Evolutionary conservation across 2,329 filamentous ascomycete genomes (phyloP).

Genomic region (Gnomoniopsis sp.): DNA sequence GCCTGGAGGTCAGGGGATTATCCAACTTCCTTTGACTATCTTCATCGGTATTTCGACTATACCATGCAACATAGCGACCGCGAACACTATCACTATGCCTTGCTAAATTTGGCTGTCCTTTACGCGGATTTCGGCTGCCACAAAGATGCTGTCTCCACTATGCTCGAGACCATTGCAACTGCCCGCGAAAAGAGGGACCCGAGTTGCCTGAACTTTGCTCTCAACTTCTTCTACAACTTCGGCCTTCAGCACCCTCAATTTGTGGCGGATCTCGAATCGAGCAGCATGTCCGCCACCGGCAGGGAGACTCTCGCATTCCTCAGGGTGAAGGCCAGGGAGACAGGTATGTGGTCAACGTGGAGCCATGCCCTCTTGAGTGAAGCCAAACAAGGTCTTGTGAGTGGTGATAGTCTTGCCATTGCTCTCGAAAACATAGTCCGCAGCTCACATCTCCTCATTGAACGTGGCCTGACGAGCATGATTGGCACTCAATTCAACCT

Average conservation of each 20-base stretch:
- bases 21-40: slow-evolving; percentile 80
- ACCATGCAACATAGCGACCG: slow-evolving; percentile 83
- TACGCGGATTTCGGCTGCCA: slow-evolving; percentile 95
- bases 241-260: slow-evolving; percentile 78
- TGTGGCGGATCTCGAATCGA: slow-evolving; percentile 66
- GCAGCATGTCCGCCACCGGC: slow-evolving; percentile 71
- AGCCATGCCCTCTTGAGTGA: slow-evolving; percentile 82
- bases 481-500: slow-evolving; percentile 73
- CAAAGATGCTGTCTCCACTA: slow-evolving; percentile 84
- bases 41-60: slow-evolving; percentile 96
- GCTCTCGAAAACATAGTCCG: slow-evolving; percentile 78
- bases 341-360: slow-evolving; percentile 80
- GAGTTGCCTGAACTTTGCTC: slow-evolving; percentile 87
- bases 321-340: slow-evolving; percentile 80
- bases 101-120: slow-evolving; percentile 88
- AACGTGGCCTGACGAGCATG: slow-evolving; percentile 68
- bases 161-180: slow-evolving; percentile 93
- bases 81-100: slow-evolving; percentile 88
- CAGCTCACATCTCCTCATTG: slow-evolving; percentile 77
- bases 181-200: slow-evolving; percentile 91
- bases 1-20: slow-evolving; percentile 91
- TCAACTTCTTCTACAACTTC: slow-evolving; percentile 96
- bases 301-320: slow-evolving; percentile 81
- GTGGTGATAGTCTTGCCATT: slow-evolving; percentile 60
- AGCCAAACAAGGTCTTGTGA: slow-evolving; percentile 72